A percentile compares a stretch with the other conserved stretches of the same genome.
Conservation (phyloP, 2,329 filamentous ascomycete genomes). For the Alternaria sp. region DNA sequence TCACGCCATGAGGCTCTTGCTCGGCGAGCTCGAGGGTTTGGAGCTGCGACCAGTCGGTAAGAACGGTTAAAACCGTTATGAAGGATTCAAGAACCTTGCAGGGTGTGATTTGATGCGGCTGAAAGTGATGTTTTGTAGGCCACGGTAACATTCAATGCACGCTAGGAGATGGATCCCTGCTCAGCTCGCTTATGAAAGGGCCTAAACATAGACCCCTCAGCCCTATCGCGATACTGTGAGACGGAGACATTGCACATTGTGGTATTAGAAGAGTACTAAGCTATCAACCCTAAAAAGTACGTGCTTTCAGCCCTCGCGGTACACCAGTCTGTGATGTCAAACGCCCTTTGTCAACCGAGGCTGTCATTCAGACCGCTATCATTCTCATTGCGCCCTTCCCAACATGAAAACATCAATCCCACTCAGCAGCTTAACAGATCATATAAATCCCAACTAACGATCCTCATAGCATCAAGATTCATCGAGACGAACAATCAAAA, state of each 20-base stretch:
- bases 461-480: background rate
- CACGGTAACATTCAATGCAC: conserved; percentile 18
- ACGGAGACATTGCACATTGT: conserved; percentile 3
- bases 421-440: conserved; percentile 19
- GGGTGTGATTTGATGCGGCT: conserved; percentile 20
- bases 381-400: conserved; percentile 8
- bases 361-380: background rate
- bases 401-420: conserved; percentile 14
- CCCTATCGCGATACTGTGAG: conserved; percentile 10
- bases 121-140: conserved; percentile 14
- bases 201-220: conserved; percentile 19
- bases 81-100: conserved; percentile 7
- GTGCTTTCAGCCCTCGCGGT: conserved; percentile 4
- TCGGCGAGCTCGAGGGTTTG: conserved; percentile 9
- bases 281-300: conserved; percentile 3
- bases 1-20: conserved; percentile 18
- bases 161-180: conserved; percentile 10
- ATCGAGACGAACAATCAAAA: background rate
- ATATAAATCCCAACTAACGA: background rate
- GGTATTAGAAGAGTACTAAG: conserved; percentile 1
- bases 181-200: conserved; percentile 18
- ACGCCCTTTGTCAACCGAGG: conserved; percentile 6
- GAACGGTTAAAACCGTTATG: conserved; percentile 5
- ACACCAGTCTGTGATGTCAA: background rate
- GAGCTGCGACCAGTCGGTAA: background rate